Base-by-base conservation (phyloP, 495 filamentous ascomycete species). In the Hypoxylon fuscum region DNA sequence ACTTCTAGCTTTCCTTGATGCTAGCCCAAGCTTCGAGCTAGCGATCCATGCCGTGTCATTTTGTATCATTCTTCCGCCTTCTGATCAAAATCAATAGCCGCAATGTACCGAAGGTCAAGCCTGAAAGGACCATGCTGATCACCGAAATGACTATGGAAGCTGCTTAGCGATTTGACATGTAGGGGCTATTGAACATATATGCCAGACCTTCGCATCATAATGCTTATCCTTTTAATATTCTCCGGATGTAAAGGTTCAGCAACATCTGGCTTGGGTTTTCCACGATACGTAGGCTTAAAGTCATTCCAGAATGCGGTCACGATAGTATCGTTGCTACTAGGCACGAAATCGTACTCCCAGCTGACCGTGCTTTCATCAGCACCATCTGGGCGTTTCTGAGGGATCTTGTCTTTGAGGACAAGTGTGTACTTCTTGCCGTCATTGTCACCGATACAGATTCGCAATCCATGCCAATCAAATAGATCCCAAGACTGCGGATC, bases 161-260 rank as follows among this genome's bases (percentile, higher is more conserved):
- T 45, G 11, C 44, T 31, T 43, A 54, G 32, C 22, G 41, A 35
- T 17, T n/a, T 3, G 22, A 49, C 38, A 46, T n/a, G n/a, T n/a
- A n/a, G n/a, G n/a, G n/a, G n/a, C n/a, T n/a, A n/a, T n/a, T n/a
- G n/a, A n/a, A n/a, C n/a, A n/a, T n/a, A n/a, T n/a, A n/a, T n/a
- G n/a, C n/a, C 79, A 46, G 74, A 91, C 90, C 91, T 93, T 66
- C 91, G 74, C 75, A 88, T 87, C 90, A 93, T 91, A 21, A 94
- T 75, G 32, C 86, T 84, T 9, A 95, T 72, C 49, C 87, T 79
- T 70, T 81, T 87, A n/a, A 94, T 76, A 51, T 76, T 68, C 46
- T 72, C 77, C 50, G 78, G 62, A 66, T 91, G 79, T 62, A 93
- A 66, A 21, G 77, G 74, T 48, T 74, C 64, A 0, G 81, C 78